These are phyloP conservation scores for Paecilomyces fulvus DNA, from an alignment of 2,329 filamentous ascomycete genomes.

Conservation along the genomic window DNA sequence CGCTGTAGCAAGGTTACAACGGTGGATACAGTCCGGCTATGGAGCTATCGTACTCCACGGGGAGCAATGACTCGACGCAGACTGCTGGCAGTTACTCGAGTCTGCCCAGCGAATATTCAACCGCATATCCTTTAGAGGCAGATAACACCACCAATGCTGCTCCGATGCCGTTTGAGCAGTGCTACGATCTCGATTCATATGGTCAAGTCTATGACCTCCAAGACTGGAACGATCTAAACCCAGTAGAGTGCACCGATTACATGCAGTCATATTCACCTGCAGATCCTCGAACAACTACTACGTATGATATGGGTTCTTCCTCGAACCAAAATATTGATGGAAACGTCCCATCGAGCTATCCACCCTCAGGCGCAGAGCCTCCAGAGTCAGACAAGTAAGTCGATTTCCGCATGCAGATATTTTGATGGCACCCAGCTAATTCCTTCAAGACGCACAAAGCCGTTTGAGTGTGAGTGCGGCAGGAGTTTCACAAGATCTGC, in stretches of 20 bases:
- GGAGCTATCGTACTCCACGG: neutral
- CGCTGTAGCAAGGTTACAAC: neutral
- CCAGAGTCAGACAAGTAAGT: neutral
- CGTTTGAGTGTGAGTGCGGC: conserved; percentile 26
- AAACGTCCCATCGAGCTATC: neutral
- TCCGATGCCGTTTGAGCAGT: neutral
- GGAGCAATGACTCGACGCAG: neutral
- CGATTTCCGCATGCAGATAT: neutral
- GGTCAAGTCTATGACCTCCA: neutral
- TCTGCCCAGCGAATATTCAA: neutral
- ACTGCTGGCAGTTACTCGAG: neutral
- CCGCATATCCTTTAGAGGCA: neutral
- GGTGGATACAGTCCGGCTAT: neutral
- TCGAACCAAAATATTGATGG: neutral
- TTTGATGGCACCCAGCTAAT: neutral
- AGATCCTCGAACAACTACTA: neutral
- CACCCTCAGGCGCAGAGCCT: neutral
- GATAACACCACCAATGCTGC: neutral
- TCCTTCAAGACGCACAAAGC: conserved; percentile 17
- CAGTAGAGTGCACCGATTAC: neutral
- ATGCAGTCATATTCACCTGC: neutral
- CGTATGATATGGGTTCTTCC: neutral
- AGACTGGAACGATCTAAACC: neutral
- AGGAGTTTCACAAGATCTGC: conserved; percentile 39
- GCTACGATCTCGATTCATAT: neutral